These are phyloP conservation scores for Rhodotorula sp. DNA, from an alignment of 1,284 basidiomycete species.

Conservation along the genomic window DNA sequence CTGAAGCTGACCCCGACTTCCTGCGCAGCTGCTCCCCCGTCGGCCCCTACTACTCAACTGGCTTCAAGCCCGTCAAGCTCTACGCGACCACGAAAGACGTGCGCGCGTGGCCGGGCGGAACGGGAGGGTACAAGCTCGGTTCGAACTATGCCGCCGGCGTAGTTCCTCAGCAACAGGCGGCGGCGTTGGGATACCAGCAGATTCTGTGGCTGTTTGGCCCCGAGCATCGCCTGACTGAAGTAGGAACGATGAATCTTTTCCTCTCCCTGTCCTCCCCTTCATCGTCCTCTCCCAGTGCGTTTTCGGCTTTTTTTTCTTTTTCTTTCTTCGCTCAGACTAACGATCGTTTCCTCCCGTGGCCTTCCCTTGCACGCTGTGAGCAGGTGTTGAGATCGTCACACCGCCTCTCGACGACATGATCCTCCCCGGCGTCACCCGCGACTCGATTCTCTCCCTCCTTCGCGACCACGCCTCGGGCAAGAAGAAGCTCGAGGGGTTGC, in stretches of 20 bases:
- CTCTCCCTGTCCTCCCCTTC: slow-evolving; percentile 78
- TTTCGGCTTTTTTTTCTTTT: not conserved
- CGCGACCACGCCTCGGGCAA: slow-evolving; percentile 66
- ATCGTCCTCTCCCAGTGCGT: slow-evolving; percentile 62
- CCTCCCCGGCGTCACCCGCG: slow-evolving; percentile 89
- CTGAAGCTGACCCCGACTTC: slow-evolving; percentile 86
- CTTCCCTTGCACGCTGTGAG: too few relatives aligned
- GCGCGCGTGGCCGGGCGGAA: slow-evolving; percentile 55
- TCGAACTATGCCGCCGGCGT: slow-evolving; percentile 70
- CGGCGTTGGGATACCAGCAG: slow-evolving; percentile 80
- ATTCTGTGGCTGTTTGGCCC: slow-evolving; percentile 94
- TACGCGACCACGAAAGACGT: slow-evolving; percentile 90
- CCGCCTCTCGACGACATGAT: slow-evolving; percentile 95
- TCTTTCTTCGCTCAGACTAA: not conserved
- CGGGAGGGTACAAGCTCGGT: slow-evolving; percentile 84
- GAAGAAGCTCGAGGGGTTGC: slow-evolving; percentile 61
- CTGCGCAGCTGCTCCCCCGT: slow-evolving; percentile 81
- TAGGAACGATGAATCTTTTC: slow-evolving; percentile 97
- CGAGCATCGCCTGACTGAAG: slow-evolving; percentile 78
- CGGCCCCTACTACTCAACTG: slow-evolving; percentile 91
- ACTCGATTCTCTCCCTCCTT: slow-evolving; percentile 76
- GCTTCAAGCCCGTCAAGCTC: slow-evolving; percentile 93
- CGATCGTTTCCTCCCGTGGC: not conserved
- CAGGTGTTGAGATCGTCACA: slow-evolving; percentile 74
- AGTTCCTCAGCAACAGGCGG: slow-evolving; percentile 75